Base-by-base conservation (phyloP, 139 green algal species). In the Coccomyxa sp. region DNA sequence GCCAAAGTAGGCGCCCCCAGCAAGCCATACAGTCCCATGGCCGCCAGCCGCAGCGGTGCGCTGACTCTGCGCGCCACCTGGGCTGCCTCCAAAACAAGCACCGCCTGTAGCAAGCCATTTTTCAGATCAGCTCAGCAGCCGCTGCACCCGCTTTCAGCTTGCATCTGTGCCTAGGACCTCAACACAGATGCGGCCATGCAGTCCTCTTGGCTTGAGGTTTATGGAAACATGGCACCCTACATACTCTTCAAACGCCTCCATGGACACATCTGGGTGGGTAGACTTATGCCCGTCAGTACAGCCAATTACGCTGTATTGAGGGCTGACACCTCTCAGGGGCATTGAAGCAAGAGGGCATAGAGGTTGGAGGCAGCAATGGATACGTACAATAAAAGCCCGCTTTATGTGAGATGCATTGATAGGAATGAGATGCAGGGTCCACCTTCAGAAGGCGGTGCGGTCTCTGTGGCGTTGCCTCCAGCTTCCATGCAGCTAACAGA, bases 1-100 rank as follows among this genome's bases (percentile, higher is more conserved):
- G 90, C 88, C 0, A 77, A 81, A 0, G 25, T 38, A 0, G 92
- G 87, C 7, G 89, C 90, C 4, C 84, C 91, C 71, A 96, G 82
- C 71, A 95, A 80, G 25, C 82, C 82, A 81, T 91, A 90, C 13
- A 96, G 82, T 7, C 84, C 88, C 11, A 82, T 82, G 23, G 91
- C 82, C 21, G 88, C 86, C 57, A 96, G 86, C n/a, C 91, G 82
- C 51, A 93, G 84, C 32, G 82, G 80, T 17, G 91, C 86, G 79
- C 84, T 89, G 75, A 89, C 92, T 4, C 88, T 89, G 51, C 94
- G 87, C 3, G 76, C 77, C 31, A 76, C 57, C 31, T 90, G 83
- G 23, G 75, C 89, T 59, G 86, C 88, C 58, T 90, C 32, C 23
- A 90, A 76, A 27, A 89, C 67, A 58, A 92, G 79, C 76, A 90